These are phyloP conservation scores for Sporisorium graminicola DNA, from an alignment of 1,284 basidiomycete genomes.

Conservation along the genomic window DNA sequence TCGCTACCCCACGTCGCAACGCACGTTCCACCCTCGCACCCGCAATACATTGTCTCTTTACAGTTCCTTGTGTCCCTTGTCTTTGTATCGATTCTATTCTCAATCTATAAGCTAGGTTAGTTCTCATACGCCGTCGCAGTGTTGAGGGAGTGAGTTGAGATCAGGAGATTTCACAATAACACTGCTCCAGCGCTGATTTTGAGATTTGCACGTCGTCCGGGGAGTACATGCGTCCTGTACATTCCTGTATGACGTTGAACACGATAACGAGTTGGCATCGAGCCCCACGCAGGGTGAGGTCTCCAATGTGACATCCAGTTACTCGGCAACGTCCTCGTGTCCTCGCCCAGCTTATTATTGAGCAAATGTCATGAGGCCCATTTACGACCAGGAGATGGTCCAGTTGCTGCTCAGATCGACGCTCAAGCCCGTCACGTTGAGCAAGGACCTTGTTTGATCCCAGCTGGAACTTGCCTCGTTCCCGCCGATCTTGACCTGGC, in stretches of 20 bases:
- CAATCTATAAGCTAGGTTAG: neutral
- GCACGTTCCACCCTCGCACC: neutral
- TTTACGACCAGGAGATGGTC: constrained; percentile 30
- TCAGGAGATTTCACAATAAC: no score
- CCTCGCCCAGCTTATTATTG: no score
- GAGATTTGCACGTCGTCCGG: no score
- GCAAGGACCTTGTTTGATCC: constrained; percentile 19
- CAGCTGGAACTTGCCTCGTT: constrained; percentile 26
- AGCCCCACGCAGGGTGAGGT: no score
- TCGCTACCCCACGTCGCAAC: neutral
- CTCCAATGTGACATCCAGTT: no score
- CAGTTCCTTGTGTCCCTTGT: neutral
- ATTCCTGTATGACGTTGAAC: no score
- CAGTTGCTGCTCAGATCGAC: constrained; percentile 41
- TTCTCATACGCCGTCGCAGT: neutral
- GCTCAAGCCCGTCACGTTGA: constrained; percentile 50
- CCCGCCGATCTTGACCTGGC: constrained; percentile 18
- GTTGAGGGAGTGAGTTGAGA: neutral
- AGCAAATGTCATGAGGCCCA: neutral
- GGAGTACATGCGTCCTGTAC: no score
- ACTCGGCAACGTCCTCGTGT: no score
- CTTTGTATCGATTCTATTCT: neutral
- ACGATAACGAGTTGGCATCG: no score
- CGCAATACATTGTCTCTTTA: neutral
- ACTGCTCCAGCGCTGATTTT: no score